These are phyloP conservation scores for Sphagnum magellanicum DNA, from an alignment of 228 moss, liverwort and hornwort species.

Conservation along the genomic window DNA sequence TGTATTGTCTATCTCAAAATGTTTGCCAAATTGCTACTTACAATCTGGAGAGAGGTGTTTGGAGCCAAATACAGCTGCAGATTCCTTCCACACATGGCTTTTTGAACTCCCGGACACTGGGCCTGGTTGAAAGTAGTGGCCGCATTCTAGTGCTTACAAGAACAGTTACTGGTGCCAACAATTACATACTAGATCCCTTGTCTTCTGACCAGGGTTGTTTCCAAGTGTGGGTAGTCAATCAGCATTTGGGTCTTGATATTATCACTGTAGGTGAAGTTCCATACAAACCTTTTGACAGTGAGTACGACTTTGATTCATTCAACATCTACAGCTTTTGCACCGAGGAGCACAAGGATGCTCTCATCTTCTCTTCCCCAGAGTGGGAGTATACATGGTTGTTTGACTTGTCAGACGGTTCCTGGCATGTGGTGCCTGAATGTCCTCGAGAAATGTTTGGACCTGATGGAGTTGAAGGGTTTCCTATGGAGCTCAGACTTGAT, in stretches of 20 bases:
- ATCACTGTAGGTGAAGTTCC: conserved; percentile 37
- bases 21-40: conserved; percentile 36
- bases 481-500: conserved; percentile 51
- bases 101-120: conserved; percentile 25
- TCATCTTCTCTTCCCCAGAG: conserved; percentile 39
- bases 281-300: conserved; percentile 42
- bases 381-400: conserved; percentile 51
- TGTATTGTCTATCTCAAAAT: conserved; percentile 51
- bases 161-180: conserved; percentile 13
- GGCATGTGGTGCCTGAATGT: conserved; percentile 39
- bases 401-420: conserved; percentile 33
- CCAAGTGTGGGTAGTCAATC: conserved; percentile 29
- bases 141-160: conserved; percentile 34
- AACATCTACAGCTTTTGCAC: conserved; percentile 33
- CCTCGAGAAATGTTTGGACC: conserved; percentile 35
- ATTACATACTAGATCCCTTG: conserved; percentile 16
- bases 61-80: conserved; percentile 30
- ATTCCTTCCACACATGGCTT: conserved; percentile 25
- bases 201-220: conserved; percentile 35
- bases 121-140: conserved; percentile 33
- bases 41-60: conserved; percentile 22
- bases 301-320: conserved; percentile 51
- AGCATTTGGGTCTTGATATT: conserved; percentile 20
- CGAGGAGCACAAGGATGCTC: conserved; percentile 25
- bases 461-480: conserved; percentile 43